Evolutionary conservation across 176 grass and related monocot species (phyloP).

Genomic region (Oryza punctata): DNA sequence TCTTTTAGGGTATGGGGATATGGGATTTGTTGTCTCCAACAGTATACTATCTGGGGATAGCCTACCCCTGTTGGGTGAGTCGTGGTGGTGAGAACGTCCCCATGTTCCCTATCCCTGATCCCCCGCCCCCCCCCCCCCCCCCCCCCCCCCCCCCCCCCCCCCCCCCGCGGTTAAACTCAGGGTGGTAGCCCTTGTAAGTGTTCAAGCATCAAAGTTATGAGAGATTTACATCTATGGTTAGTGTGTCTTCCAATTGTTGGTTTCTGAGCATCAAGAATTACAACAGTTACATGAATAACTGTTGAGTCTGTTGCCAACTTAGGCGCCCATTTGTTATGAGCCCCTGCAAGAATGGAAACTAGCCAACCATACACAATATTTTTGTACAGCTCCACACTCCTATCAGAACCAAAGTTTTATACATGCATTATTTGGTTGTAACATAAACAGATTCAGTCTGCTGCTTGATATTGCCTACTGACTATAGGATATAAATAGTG

Average conservation of each 20-base stretch:
- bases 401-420: not conserved
- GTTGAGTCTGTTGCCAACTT: not conserved
- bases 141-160: no score
- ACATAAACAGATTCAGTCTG: not conserved
- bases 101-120: not conserved
- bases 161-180: not conserved
- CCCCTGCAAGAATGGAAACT: not conserved
- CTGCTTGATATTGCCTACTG: not conserved
- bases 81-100: not conserved
- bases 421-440: not conserved
- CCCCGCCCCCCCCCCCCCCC: no score
- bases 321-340: not conserved
- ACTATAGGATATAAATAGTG: not conserved
- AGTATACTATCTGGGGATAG: not conserved
- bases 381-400: not conserved
- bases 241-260: constrained; percentile 10
- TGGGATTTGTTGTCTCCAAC: not conserved
- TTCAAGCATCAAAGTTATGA: not conserved
- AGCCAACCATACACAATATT: not conserved
- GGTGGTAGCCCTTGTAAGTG: not conserved
- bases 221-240: not conserved
- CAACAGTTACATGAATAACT: not conserved
- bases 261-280: not conserved
- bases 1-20: not conserved
- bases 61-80: not conserved